A percentile compares a stretch with the other conserved stretches of the same genome.
These are phyloP conservation scores for Friedmanniomyces endolithicus DNA, from an alignment of 495 filamentous ascomycete species.

Conservation along the genomic window DNA sequence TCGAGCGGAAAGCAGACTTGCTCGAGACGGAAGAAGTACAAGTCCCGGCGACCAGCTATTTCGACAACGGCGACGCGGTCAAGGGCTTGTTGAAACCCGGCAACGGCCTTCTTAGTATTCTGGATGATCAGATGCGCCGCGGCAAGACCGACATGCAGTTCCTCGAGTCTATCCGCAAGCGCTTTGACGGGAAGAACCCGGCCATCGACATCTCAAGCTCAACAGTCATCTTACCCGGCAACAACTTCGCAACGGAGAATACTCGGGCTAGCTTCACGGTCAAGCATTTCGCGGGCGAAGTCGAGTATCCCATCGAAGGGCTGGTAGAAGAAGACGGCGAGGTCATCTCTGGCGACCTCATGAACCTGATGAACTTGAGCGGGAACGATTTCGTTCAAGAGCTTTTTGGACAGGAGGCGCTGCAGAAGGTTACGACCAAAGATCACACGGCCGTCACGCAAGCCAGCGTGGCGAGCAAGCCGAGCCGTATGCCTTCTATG, in stretches of 20 bases:
- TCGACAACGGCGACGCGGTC: slow-evolving; percentile 91
- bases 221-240: slow-evolving; percentile 57
- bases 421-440: slow-evolving; percentile 76
- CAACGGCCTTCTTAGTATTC: slow-evolving; percentile 83
- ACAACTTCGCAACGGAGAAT: slow-evolving; percentile 71
- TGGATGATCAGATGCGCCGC: slow-evolving; percentile 87
- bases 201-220: slow-evolving; percentile 65
- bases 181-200: slow-evolving; percentile 87
- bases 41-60: slow-evolving; percentile 86
- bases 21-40: slow-evolving; percentile 83
- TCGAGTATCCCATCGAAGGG: slow-evolving; percentile 81
- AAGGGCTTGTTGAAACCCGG: slow-evolving; percentile 79
- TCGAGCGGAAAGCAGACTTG: slow-evolving; percentile 80
- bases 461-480: slow-evolving; percentile 89
- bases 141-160: slow-evolving; percentile 80
- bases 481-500: slow-evolving; percentile 82
- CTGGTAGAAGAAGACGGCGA: slow-evolving; percentile 91
- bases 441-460: slow-evolving; percentile 89
- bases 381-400: slow-evolving; percentile 78
- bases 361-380: slow-evolving; percentile 84
- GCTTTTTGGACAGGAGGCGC: slow-evolving; percentile 83
- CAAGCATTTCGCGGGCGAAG: slow-evolving; percentile 88
- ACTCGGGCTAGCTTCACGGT: slow-evolving; percentile 70
- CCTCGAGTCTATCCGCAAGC: slow-evolving; percentile 75
- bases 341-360: slow-evolving; percentile 84